Base-by-base conservation (phyloP, 345 rosid genomes). In the Eucalyptus caleyi region DNA sequence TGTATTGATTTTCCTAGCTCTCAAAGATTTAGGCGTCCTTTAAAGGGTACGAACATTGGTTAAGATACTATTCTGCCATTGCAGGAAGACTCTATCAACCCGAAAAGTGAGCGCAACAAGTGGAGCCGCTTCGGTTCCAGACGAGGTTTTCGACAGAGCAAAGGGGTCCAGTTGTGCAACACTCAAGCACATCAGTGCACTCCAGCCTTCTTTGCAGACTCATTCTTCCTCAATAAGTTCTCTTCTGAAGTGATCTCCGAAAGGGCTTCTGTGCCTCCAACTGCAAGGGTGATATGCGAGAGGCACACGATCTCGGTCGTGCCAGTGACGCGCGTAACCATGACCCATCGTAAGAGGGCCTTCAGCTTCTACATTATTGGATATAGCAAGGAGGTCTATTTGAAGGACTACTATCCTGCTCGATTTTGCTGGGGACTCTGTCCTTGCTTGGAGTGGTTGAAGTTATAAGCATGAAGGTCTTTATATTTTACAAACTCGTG, bases 41-140 rank as follows among this genome's bases (percentile, higher is more conserved):
- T 77, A 23, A 77, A 37, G 15, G 47, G 83, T 37, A 19, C 6
- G 12, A 50, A n/a, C 59, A 18, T 42, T 51, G n/a, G 11, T 65
- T 34, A 53, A 8, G 37, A 50, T 45, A 26, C 87, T 50, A 67
- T 87, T 86, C 82, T 89, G 54, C 72, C 30, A 12, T 50, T 42
- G 89, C 93, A 97, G 99, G 99, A 97, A 93, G 92, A 96, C 97
- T 10, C 91, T 96, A 34, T 94, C 97, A 19, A 94, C 97, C 83
- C 95, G 98, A 85, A 96, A 97, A 92, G 98, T 97, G 50, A 93
- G 96, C 69, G 97, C 99, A 69, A 95, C 97, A 12, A 95, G 96
- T 44, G 98, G 99, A 45, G 99, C 99, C 51, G 98, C 97, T 30
- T 98, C 99, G 1, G 99, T 98, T 60, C 99, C 99, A 6, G 99